Conservation (phyloP, 371 early-diverging fungal genomes). For the Mortierella polycephala region DNA sequence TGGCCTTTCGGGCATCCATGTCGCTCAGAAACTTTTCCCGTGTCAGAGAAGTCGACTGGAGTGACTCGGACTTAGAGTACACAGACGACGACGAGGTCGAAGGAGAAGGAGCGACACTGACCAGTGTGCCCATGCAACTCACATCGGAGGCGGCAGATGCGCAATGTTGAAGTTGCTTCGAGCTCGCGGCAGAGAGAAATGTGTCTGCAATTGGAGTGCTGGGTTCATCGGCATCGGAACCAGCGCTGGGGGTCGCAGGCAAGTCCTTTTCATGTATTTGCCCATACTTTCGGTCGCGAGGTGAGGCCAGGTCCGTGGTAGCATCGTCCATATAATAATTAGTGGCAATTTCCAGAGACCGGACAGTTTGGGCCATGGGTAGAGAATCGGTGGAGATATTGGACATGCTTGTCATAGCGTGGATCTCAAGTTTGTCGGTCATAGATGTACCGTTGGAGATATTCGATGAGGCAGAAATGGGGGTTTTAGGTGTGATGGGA, state of each 20-base stretch:
- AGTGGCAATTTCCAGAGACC: too few species aligned
- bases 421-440: background rate
- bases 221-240: background rate
- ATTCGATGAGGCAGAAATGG: background rate
- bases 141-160: conserved; percentile 22
- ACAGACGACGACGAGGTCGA: conserved; percentile 17
- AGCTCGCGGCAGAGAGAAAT: conserved; percentile 1
- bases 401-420: background rate
- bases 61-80: conserved; percentile 15
- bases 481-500: background rate
- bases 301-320: background rate
- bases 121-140: conserved; percentile 19
- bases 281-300: background rate
- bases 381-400: too few species aligned
- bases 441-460: background rate
- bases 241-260: background rate
- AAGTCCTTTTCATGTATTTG: conserved; percentile 1
- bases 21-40: conserved; percentile 26
- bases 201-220: conserved; percentile 19
- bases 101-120: background rate
- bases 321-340: background rate
- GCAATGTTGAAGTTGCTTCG: conserved; percentile 9
- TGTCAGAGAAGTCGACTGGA: conserved; percentile 8
- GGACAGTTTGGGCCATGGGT: too few species aligned
- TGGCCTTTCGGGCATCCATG: conserved; percentile 37